Evolutionary conservation across 129 eudicot species (phyloP), one percentile per base, ranked within the genome.

Genomic region (Centrapalus pauciflorus): DNA sequence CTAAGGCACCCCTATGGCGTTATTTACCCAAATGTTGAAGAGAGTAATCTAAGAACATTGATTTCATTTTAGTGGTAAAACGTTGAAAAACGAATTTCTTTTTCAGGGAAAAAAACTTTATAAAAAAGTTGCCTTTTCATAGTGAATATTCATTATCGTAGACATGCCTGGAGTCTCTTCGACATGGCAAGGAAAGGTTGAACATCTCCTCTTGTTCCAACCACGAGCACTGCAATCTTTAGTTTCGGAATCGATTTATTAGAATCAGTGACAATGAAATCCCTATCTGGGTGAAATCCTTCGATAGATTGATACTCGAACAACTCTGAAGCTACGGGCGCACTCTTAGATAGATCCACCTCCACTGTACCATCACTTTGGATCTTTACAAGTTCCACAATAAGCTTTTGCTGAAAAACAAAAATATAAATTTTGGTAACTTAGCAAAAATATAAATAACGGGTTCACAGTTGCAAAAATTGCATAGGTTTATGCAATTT

Each of bases 141-240:
- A 33, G 69, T 29, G 38, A 20, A 71, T 29, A 4, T n/a, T 12
- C n/a, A 9, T 69, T 62, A 55, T 25, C 33, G 3, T 20, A 19
- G 55, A 73, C 79, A 66, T 84, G 70, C 99, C 93, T 89, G 96
- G 66, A 94, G 93, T 77, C 88, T 82, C 83, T 83, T 94, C 29
- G 97, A 91, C 21, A 94, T 56, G 20, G 99, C 99, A 51, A 94
- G 80, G 71, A 94, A 94, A 43, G 99, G 96, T 75, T 94, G 99
- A 69, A 94, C 99, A 68, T 94, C 99, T 80, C 99, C 99, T 79
- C 99, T 80, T 62, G 99, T 94, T 61, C 99, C 99, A 72, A 94
- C 99, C 46, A 94, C 93, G 71, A 94, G 93, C 40, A 94, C 54
- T 30, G 83, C 95, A 65, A 93, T 86, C 62, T 89, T 86, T 72